Evolutionary conservation across 306 rosid genomes (phyloP).

Genomic region (Mimosa bimucronata): DNA sequence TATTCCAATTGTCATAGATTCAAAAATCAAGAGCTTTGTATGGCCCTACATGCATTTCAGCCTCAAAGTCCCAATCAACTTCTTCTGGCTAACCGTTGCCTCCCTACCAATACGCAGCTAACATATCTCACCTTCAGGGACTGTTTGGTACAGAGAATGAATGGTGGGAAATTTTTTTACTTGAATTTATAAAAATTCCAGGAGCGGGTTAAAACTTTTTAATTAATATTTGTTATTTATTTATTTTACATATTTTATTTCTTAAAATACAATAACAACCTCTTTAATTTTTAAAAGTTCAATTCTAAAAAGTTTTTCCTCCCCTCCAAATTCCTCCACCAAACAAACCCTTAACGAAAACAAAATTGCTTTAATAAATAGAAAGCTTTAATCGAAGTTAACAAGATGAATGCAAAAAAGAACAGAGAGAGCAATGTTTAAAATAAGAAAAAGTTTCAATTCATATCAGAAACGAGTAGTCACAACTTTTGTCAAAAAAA

Average conservation of each 20-base stretch:
- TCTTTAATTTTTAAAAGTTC: too few species aligned
- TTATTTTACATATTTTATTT: too few species aligned
- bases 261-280: too few species aligned
- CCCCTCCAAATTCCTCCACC: too few species aligned
- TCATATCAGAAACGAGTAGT: not conserved
- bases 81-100: not conserved
- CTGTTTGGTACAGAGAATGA: too few species aligned
- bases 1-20: not conserved
- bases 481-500: not conserved
- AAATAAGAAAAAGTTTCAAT: not conserved
- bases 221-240: too few species aligned
- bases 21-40: not conserved
- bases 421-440: not conserved
- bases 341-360: too few species aligned
- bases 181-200: too few species aligned
- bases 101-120: not conserved
- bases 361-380: too few species aligned
- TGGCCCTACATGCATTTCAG: not conserved
- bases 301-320: too few species aligned
- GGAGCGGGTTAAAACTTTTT: too few species aligned
- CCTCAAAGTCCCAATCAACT: not conserved
- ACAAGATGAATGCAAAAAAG: not conserved
- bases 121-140: not conserved
- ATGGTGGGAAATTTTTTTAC: too few species aligned
- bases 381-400: not conserved